Conservation (phyloP, 2,329 filamentous ascomycete genomes). For the Fusarium staphyleae region DNA sequence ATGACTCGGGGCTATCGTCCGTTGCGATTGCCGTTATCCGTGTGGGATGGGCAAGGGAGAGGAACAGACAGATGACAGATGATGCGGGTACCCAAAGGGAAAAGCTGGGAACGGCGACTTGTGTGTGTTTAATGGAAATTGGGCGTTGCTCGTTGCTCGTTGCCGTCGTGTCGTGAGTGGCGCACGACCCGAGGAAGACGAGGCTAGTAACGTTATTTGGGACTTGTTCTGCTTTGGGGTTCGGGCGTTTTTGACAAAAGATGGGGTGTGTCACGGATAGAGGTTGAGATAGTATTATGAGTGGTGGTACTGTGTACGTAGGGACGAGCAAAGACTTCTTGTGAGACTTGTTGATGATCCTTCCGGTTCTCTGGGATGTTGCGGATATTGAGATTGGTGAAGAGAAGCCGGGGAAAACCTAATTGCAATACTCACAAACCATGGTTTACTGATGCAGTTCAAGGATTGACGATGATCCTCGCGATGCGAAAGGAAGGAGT, state of each 20-base stretch:
- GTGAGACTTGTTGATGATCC: not conserved
- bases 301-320: not conserved
- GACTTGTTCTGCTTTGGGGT: slow-evolving; percentile 30
- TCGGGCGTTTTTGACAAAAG: slow-evolving; percentile 20
- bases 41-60: not conserved
- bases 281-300: slow-evolving; percentile 1
- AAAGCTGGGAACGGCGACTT: not conserved
- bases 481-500: not conserved
- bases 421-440: slow-evolving; percentile 30
- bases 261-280: slow-evolving; percentile 15
- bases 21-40: not conserved
- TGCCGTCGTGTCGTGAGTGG: slow-evolving; percentile 29
- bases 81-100: not conserved
- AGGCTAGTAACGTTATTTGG: slow-evolving; percentile 25
- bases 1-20: slow-evolving; percentile 6
- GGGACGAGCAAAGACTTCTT: not conserved
- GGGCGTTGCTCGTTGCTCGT: slow-evolving; percentile 1
- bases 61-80: not conserved
- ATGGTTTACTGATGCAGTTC: slow-evolving; percentile 16
- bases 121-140: not conserved
- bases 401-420: slow-evolving; percentile 7
- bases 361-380: not conserved
- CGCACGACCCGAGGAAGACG: slow-evolving; percentile 11
- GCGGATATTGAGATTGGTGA: not conserved
- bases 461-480: not conserved